Conservation (phyloP, 2,329 filamentous ascomycete species). For the Biscogniauxia marginata region DNA sequence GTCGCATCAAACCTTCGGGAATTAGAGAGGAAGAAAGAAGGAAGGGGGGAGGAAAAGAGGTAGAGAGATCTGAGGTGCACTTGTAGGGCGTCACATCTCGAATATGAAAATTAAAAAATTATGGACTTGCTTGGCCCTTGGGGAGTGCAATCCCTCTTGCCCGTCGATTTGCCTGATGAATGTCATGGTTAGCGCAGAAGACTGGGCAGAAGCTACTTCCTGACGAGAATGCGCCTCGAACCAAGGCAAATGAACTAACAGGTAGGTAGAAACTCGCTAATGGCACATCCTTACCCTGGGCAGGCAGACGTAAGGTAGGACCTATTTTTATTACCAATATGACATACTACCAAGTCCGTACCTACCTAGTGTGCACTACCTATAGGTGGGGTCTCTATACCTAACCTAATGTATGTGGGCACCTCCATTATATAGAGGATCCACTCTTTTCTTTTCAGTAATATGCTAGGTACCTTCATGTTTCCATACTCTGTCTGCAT, state of each 20-base stretch:
- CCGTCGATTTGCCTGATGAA: neutral
- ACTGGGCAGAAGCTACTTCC: neutral
- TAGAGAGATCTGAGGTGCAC: neutral
- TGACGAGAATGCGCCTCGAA: neutral
- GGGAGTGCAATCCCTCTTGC: neutral
- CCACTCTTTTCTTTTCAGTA: neutral
- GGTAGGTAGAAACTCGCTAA: neutral
- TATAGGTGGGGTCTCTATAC: neutral
- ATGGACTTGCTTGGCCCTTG: neutral
- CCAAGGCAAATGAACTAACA: neutral
- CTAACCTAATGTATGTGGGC: neutral
- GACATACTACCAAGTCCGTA: neutral
- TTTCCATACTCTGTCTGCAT: neutral
- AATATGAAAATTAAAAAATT: slow-evolving; percentile 1
- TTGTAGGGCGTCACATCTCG: slow-evolving; percentile 7
- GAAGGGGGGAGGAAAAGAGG: slow-evolving; percentile 1
- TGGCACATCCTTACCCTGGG: neutral
- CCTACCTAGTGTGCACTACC: neutral
- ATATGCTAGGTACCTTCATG: neutral
- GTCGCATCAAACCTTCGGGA: slow-evolving; percentile 2
- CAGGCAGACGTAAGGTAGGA: too few relatives aligned
- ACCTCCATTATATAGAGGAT: neutral
- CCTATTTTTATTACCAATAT: neutral
- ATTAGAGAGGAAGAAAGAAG: neutral
- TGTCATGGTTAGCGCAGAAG: neutral